Evolutionary conservation across 2,329 filamentous ascomycete genomes (phyloP).

Genomic region (Aspergillus sp.): DNA sequence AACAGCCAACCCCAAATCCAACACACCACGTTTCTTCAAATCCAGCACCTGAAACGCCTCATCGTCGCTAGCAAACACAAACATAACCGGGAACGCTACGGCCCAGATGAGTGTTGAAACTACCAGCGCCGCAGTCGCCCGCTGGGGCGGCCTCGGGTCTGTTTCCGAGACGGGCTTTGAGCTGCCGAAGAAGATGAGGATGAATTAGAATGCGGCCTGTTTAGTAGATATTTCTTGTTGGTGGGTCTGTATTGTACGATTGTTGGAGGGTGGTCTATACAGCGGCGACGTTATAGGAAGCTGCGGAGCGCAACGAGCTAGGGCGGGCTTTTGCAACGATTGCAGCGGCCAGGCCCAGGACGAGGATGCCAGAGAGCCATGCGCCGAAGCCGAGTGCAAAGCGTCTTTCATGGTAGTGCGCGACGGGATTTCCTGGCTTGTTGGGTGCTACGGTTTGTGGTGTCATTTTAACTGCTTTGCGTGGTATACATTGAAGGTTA

Average conservation of each 20-base stretch:
- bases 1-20: background rate
- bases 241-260: background rate
- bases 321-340: conserved; percentile 2
- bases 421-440: background rate
- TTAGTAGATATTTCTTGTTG: background rate
- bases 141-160: background rate
- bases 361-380: conserved; percentile 1
- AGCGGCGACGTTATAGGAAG: conserved; percentile 1
- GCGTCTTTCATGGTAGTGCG: background rate
- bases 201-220: background rate
- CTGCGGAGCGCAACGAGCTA: conserved; percentile 2
- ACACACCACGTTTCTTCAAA: background rate
- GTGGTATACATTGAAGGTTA: background rate
- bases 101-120: conserved; percentile 1
- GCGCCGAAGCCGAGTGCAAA: background rate
- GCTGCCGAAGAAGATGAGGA: background rate
- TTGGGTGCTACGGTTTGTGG: background rate
- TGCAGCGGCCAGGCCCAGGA: conserved; percentile 1
- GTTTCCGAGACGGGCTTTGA: conserved; percentile 3
- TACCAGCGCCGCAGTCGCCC: background rate
- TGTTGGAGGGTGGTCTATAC: background rate
- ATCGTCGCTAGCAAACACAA: background rate
- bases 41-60: background rate
- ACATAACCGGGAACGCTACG: conserved; percentile 5
- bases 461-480: background rate